A percentile compares a stretch with the other conserved stretches of the same genome.
phyloP scores from a whole-genome alignment of 352 stramenopile genomes.

The Globisporangium emineosum region DNA sequence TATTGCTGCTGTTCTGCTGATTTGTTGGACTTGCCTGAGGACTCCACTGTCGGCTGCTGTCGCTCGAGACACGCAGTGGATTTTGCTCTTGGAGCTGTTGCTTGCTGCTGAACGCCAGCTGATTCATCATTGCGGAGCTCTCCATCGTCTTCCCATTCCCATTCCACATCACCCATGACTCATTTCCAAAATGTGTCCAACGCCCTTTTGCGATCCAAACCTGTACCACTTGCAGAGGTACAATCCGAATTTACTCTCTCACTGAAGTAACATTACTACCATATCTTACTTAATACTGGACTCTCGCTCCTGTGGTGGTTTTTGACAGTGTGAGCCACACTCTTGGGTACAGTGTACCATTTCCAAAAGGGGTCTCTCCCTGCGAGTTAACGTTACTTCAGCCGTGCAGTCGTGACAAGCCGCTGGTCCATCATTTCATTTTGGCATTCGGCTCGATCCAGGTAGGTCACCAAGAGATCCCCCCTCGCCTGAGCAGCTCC shows the following conservation, averaged over 20 bases:
- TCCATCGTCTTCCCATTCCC: not conserved
- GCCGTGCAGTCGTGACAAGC: slow-evolving; percentile 3
- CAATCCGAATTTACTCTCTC: not conserved
- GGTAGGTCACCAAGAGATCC: not conserved
- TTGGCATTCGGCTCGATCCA: slow-evolving; percentile 4
- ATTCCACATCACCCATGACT: no score
- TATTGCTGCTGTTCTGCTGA: not conserved
- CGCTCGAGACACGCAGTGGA: not conserved
- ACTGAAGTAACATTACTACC: not conserved
- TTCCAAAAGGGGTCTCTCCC: not conserved
- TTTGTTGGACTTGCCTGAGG: not conserved
- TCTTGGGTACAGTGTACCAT: not conserved
- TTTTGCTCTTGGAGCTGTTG: not conserved
- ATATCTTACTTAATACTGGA: not conserved
- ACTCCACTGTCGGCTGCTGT: not conserved
- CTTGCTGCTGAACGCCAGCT: slow-evolving; percentile 25
- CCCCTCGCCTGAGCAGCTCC: not conserved
- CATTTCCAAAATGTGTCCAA: slow-evolving; percentile 11
- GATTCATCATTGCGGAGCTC: slow-evolving; percentile 18
- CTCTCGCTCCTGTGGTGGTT: not conserved
- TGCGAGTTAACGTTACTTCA: not conserved
- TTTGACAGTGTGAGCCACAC: not conserved
- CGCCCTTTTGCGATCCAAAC: slow-evolving; percentile 7
- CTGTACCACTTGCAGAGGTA: slow-evolving; percentile 2
- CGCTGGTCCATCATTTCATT: not conserved